Conservation (phyloP, 441 rosid genomes). For the Sinapis alba region DNA sequence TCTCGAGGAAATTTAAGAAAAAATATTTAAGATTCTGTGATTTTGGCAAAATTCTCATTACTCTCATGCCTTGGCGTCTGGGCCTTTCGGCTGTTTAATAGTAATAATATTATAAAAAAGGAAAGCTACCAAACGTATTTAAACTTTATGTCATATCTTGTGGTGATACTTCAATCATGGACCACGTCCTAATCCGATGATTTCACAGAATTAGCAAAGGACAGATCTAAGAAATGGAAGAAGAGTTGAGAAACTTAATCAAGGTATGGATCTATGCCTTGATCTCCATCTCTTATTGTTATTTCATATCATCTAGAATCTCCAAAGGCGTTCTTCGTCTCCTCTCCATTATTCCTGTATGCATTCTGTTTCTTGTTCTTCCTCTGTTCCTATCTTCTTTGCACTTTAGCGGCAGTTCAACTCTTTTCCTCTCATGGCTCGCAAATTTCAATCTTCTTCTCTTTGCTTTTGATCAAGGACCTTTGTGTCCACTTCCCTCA, state of each 20-base stretch:
- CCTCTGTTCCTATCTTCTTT: conserved; percentile 52
- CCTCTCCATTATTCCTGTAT: conserved; percentile 55
- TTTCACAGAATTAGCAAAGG: conserved; percentile 8
- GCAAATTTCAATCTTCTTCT: conserved; percentile 72
- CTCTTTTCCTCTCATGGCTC: conserved; percentile 66
- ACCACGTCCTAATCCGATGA: background rate
- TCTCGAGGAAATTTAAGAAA: background rate
- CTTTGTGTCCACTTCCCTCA: conserved; percentile 47
- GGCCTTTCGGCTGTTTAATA: conserved; percentile 15
- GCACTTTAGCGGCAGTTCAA: conserved; percentile 43
- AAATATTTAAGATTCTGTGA: background rate
- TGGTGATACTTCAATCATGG: conserved; percentile 1
- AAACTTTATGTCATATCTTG: background rate
- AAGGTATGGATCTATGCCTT: conserved; percentile 51
- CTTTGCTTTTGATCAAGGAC: conserved; percentile 59
- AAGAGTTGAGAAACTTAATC: conserved; percentile 47
- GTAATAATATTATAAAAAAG: background rate
- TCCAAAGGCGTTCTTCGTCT: conserved; percentile 50
- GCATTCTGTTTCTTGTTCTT: conserved; percentile 51
- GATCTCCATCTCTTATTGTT: conserved; percentile 50
- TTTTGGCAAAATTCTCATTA: too few species aligned
- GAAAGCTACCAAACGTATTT: background rate
- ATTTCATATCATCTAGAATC: conserved; percentile 50
- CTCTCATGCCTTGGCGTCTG: conserved; percentile 3
- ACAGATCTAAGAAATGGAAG: conserved; percentile 42